Evolutionary conservation across 805 yeast species (phyloP).

Genomic region (Candida maltosa): DNA sequence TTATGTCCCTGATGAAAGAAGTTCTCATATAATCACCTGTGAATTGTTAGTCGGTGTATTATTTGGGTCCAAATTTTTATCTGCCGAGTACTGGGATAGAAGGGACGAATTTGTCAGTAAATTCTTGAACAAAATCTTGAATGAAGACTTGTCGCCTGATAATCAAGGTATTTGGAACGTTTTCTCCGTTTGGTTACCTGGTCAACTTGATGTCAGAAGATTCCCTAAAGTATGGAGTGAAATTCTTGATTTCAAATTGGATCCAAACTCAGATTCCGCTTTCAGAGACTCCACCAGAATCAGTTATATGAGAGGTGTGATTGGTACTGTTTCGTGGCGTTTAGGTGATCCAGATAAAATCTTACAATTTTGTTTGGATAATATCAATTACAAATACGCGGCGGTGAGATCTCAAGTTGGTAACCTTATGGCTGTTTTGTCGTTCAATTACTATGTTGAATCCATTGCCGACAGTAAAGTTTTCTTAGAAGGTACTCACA

Average conservation of each 20-base stretch:
- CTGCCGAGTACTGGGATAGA: conserved; percentile 21
- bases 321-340: conserved; percentile 53
- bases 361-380: conserved; percentile 40
- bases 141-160: conserved; percentile 68
- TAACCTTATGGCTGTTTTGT: conserved; percentile 48
- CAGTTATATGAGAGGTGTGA: conserved; percentile 48
- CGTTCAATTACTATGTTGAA: conserved; percentile 41
- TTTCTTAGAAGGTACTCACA: conserved; percentile 38
- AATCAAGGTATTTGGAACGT: conserved; percentile 72
- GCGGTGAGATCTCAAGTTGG: conserved; percentile 71
- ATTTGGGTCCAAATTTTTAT: conserved; percentile 44
- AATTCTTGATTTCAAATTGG: conserved; percentile 46
- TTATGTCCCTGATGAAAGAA: conserved; percentile 66
- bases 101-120: conserved; percentile 47
- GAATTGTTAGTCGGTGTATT: conserved; percentile 70
- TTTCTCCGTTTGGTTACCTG: conserved; percentile 70
- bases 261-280: conserved; percentile 55
- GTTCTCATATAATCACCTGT: conserved; percentile 69
- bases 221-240: conserved; percentile 48
- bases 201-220: conserved; percentile 66
- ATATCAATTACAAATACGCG: conserved; percentile 65
- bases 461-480: conserved; percentile 34
- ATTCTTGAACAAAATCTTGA: conserved; percentile 46
- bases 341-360: conserved; percentile 49
- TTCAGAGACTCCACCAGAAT: conserved; percentile 62